These are phyloP conservation scores for Mortierella sp. DNA, from an alignment of 371 early-diverging fungal genomes.

Conservation along the genomic window DNA sequence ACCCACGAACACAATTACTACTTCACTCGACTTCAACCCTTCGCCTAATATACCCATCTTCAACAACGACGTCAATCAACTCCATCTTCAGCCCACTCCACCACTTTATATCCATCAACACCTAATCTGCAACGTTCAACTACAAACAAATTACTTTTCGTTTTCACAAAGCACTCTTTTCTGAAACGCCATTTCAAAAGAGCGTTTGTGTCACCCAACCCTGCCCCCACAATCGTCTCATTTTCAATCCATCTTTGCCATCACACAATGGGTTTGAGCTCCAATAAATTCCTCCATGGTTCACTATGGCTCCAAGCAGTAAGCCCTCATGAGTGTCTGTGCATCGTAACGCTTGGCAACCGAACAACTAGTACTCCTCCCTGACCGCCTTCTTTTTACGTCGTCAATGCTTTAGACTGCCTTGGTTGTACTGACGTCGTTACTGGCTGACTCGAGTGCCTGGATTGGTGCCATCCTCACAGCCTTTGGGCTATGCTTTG, in stretches of 20 bases:
- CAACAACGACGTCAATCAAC: background rate
- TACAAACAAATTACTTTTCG: background rate
- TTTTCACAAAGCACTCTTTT: background rate
- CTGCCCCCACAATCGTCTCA: background rate
- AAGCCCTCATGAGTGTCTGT: background rate
- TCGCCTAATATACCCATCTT: background rate
- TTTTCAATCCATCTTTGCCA: background rate
- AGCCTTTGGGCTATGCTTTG: conserved; percentile 29
- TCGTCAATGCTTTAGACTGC: conserved; percentile 21
- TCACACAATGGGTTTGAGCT: conserved; percentile 13
- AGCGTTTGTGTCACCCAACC: background rate
- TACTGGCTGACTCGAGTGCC: conserved; percentile 39
- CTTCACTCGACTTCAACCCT: background rate
- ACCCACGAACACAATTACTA: background rate
- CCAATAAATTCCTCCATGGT: conserved; percentile 18
- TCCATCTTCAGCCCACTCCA: background rate
- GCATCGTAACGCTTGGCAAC: background rate
- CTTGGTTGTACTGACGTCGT: conserved; percentile 34
- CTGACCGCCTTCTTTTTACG: background rate
- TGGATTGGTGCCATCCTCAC: conserved; percentile 41
- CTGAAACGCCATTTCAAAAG: background rate
- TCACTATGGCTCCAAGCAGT: conserved; percentile 39
- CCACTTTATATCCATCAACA: background rate
- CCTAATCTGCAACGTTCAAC: background rate
- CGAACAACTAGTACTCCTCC: background rate